Base-by-base conservation (phyloP, 1,284 basidiomycete species). In the Leccinum variabile region DNA sequence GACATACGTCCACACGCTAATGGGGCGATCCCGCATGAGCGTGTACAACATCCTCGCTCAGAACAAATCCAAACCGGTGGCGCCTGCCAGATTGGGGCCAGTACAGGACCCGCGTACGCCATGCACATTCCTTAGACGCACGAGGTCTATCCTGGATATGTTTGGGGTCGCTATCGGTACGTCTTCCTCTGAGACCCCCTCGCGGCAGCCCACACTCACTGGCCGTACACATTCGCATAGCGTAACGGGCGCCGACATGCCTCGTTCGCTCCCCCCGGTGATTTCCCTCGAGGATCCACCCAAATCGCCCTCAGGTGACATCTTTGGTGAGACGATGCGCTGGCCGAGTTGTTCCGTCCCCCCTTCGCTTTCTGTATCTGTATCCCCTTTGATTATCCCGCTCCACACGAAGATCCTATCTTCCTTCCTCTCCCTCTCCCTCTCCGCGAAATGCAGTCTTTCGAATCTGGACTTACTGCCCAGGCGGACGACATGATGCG, bases 381-480 rank as follows among this genome's bases (percentile, higher is more conserved):
- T 61, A 39, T 66, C 69, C 3, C 75, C 2, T 92, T 88, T 66
- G 84, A 87, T 62, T 80, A 84, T 0, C 89, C 88, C 3, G 75
- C 80, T 5, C 79, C 82, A 59, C 72, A 63, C 4, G 72, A 79
- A n/a, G 71, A 78, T 2, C 62, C 75, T 0, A 11, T 66, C 3
- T 62, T 74, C 73, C 58, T 80, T 75, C 68, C 76, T 78, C 66
- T 81, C 1, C 81, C 83, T 1, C 84, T 82, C 2, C 77, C 80
- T 49, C 72, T 92, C 44, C 86, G 90, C 18, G 88, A 88, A 72
- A 88, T 92, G 85, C 89, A 91, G 67, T 90, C 88, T 0, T 93
- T 92, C 68, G 91, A 92, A 67, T 91, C 89, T 3, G 86, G 85
- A 0, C 73, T 89, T 56, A 93, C 91, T 0, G 90, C 89, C 0